phyloP scores from a whole-genome alignment of 2,329 filamentous ascomycete genomes.

The Scortechinia acanthostroma region DNA sequence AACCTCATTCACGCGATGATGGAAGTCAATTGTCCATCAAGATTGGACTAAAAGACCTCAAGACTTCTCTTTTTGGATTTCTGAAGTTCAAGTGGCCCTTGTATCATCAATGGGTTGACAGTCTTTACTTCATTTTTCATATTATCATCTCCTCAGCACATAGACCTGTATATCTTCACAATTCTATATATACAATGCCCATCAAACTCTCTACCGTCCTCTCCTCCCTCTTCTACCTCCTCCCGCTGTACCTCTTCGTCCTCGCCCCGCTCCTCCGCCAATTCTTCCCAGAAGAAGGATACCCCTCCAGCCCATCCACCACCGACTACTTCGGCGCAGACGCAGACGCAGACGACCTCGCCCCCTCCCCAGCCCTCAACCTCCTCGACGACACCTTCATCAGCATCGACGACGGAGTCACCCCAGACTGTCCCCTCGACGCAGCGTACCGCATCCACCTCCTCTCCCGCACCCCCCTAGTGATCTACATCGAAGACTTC shows the following conservation, averaged over 20 bases:
- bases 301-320: not conserved
- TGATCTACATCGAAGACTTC: constrained; percentile 51
- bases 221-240: constrained; percentile 21
- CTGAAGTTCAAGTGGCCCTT: too few relatives aligned
- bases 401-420: constrained; percentile 19
- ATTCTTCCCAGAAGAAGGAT: constrained; percentile 3
- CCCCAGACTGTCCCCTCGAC: constrained; percentile 4
- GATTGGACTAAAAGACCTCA: too few relatives aligned
- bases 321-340: not conserved
- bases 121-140: too few relatives aligned
- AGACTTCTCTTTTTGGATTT: too few relatives aligned
- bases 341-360: not conserved
- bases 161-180: too few relatives aligned
- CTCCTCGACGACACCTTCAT: constrained; percentile 19
- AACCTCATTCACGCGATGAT: too few relatives aligned
- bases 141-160: too few relatives aligned
- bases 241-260: constrained; percentile 24
- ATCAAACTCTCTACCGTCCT: constrained; percentile 20
- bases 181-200: too few relatives aligned
- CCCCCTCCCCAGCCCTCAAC: constrained; percentile 9
- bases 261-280: constrained; percentile 17
- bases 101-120: too few relatives aligned
- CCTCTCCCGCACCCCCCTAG: constrained; percentile 40
- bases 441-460: constrained; percentile 29
- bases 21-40: too few relatives aligned